Evolutionary conservation across 2,329 filamentous ascomycete genomes (phyloP), one percentile per base, ranked within the genome.

Genomic region (Chaetomium sp.): DNA sequence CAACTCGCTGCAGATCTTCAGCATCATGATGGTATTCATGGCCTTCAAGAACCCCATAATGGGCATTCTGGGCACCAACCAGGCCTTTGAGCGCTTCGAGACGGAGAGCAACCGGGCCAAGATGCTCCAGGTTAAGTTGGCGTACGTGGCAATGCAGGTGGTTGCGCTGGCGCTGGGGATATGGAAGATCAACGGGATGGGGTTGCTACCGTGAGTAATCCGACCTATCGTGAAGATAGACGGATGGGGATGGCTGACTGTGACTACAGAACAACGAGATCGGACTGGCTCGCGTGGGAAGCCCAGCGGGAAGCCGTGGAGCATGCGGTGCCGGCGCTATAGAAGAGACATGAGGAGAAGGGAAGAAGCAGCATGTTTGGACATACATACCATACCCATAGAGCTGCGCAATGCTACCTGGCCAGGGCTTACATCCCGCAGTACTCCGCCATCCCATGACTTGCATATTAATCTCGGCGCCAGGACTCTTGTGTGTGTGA

Each of bases 1-100:
- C 74, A 99, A 98, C 81, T 93, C 92, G 67, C 86, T 99, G 55
- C 95, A 99, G 77, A 98, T 99, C 70, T 99, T 99, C 82, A 96
- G 91, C 79, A 98, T 99, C 79, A 98, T 98, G 92, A 99, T 98
- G 93, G 94, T 98, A 21, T 93, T 94, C 74, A 98, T 97, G 90
- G 89, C 96, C 54, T 99, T 99, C 85, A 98, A 98, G 83, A 96
- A 91, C 70, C 95, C 95, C 10, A 85, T 99, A 66, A 87, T 92
- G 78, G 95, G 93, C 38, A 81, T 98, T 54, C 79, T 96, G 66
- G 87, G 82, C 70, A 94, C 94, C 56, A 93, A 95, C 75, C 86
- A 89, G 74, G 91, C 91, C n/a, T 98, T 99, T 77, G 87, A 92
- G 74, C 89, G 90, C 67, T 96, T 96, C 78, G 92, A 97, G 77